Percentiles rank a stretch among this genome's conserved stretches.
These are phyloP conservation scores for Pseudofabraea citricarpa DNA, from an alignment of 2,329 filamentous ascomycete species.

Conservation along the genomic window DNA sequence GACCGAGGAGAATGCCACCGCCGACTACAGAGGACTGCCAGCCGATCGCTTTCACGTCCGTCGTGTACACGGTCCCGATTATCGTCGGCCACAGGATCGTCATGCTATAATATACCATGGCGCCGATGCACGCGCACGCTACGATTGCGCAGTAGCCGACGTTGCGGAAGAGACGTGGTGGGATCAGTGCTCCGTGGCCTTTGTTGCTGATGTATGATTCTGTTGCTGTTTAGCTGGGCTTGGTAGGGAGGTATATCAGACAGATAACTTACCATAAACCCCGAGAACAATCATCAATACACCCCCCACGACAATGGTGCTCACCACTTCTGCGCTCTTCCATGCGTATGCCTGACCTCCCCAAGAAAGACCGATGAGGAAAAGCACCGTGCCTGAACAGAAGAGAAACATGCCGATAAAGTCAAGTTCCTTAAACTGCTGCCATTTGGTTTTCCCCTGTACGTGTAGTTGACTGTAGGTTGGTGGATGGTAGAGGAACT, in stretches of 20 bases:
- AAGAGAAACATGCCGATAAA: slow-evolving; percentile 39
- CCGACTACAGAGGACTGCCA: slow-evolving; percentile 37
- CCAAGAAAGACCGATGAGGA: slow-evolving; percentile 39
- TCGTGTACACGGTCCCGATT: slow-evolving; percentile 36
- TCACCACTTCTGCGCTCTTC: slow-evolving; percentile 33
- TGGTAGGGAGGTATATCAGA: not conserved
- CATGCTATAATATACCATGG: slow-evolving; percentile 40
- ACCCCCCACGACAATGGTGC: slow-evolving; percentile 15
- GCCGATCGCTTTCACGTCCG: slow-evolving; percentile 32
- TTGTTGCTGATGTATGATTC: slow-evolving; percentile 31
- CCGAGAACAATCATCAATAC: slow-evolving; percentile 10
- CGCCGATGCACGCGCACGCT: slow-evolving; percentile 33
- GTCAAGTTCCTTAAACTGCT: slow-evolving; percentile 40
- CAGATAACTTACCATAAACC: slow-evolving; percentile 12
- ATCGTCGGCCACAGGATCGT: slow-evolving; percentile 40
- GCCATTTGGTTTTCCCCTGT: slow-evolving; percentile 27
- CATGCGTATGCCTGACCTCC: slow-evolving; percentile 38
- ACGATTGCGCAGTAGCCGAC: slow-evolving; percentile 35
- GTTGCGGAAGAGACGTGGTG: slow-evolving; percentile 37
- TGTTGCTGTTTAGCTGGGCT: too few relatives aligned
- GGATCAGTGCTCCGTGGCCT: slow-evolving; percentile 34
- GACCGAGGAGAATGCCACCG: slow-evolving; percentile 36
- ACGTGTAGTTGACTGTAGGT: slow-evolving; percentile 38
- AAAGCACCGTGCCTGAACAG: slow-evolving; percentile 34
- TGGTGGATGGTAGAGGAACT: slow-evolving; percentile 42